These are phyloP conservation scores for Ceratocystis variospora DNA, from an alignment of 2,329 filamentous ascomycete species.

Conservation along the genomic window DNA sequence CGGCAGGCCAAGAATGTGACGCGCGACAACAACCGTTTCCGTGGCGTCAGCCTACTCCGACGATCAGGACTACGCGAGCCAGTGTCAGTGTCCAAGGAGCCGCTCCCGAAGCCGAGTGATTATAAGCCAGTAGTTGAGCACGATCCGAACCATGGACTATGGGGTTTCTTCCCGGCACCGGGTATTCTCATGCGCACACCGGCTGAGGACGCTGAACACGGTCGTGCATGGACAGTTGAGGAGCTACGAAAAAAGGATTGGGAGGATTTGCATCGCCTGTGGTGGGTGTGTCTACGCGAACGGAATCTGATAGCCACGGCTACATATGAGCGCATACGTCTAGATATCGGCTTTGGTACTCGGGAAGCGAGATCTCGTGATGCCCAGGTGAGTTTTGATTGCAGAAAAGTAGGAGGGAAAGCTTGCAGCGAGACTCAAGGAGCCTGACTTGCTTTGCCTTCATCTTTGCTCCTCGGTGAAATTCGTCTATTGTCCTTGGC, in stretches of 20 bases:
- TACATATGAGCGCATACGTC: slow-evolving; percentile 49
- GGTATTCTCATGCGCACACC: slow-evolving; percentile 58
- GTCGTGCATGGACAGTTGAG: slow-evolving; percentile 68
- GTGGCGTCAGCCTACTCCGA: slow-evolving; percentile 70
- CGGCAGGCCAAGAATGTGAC: slow-evolving; percentile 37
- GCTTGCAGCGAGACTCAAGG: not conserved
- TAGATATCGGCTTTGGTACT: slow-evolving; percentile 60
- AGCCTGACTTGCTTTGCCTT: not conserved
- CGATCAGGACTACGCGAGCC: slow-evolving; percentile 60
- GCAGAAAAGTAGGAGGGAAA: not conserved
- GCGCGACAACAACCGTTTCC: slow-evolving; percentile 63
- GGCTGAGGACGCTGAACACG: slow-evolving; percentile 55
- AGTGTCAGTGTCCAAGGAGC: slow-evolving; percentile 58
- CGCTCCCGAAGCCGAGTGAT: slow-evolving; percentile 60
- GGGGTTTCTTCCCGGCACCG: slow-evolving; percentile 72
- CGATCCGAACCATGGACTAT: slow-evolving; percentile 72
- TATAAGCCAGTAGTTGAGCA: slow-evolving; percentile 44
- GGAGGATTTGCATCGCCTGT: slow-evolving; percentile 82
- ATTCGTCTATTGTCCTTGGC: not conserved
- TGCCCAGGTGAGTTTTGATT: slow-evolving; percentile 41
- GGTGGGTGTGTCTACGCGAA: slow-evolving; percentile 91
- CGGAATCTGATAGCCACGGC: slow-evolving; percentile 78
- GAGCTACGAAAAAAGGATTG: slow-evolving; percentile 83
- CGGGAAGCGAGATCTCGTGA: slow-evolving; percentile 52
- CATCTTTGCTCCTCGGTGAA: not conserved